Evolutionary conservation across 1,284 basidiomycete genomes (phyloP).

Genomic region (Inonotus obliquus): DNA sequence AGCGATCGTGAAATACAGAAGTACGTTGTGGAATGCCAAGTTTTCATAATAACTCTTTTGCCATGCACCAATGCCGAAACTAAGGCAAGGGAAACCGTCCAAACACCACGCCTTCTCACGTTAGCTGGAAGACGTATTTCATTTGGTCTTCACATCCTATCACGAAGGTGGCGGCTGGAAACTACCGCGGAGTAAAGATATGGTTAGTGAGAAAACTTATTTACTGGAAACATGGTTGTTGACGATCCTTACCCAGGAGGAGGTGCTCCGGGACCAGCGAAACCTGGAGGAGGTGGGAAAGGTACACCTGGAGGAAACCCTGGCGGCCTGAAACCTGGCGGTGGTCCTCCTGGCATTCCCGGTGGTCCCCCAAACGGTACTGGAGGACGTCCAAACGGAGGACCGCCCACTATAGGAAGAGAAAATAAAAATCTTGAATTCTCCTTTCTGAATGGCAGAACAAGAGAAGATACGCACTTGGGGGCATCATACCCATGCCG

Average conservation of each 20-base stretch:
- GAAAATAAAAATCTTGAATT: slow-evolving; percentile 18
- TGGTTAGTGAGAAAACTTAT: background rate
- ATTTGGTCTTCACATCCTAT: slow-evolving; percentile 20
- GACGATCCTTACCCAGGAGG: slow-evolving; percentile 66
- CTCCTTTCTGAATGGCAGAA: slow-evolving; percentile 14
- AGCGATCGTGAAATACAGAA: background rate
- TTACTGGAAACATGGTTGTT: slow-evolving; percentile 24
- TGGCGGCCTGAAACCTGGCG: slow-evolving; percentile 80
- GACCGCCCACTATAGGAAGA: slow-evolving; percentile 49
- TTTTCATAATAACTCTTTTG: background rate
- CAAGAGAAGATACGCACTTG: slow-evolving; percentile 51
- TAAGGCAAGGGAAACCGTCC: background rate
- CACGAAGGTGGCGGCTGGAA: slow-evolving; percentile 39
- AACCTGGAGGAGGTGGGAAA: slow-evolving; percentile 70
- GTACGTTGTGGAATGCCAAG: background rate
- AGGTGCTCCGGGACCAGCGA: slow-evolving; percentile 60
- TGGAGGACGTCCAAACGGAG: slow-evolving; percentile 74
- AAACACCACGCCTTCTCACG: background rate
- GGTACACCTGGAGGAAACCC: slow-evolving; percentile 64
- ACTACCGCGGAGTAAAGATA: slow-evolving; percentile 22
- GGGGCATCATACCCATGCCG: slow-evolving; percentile 95
- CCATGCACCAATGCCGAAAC: background rate
- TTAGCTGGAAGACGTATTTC: background rate
- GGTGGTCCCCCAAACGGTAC: slow-evolving; percentile 79
- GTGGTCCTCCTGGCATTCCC: slow-evolving; percentile 64